Percentiles rank a stretch among this genome's conserved stretches.
Conservation (phyloP, 1,284 basidiomycete genomes). For the Bondarzewia mesenterica region DNA sequence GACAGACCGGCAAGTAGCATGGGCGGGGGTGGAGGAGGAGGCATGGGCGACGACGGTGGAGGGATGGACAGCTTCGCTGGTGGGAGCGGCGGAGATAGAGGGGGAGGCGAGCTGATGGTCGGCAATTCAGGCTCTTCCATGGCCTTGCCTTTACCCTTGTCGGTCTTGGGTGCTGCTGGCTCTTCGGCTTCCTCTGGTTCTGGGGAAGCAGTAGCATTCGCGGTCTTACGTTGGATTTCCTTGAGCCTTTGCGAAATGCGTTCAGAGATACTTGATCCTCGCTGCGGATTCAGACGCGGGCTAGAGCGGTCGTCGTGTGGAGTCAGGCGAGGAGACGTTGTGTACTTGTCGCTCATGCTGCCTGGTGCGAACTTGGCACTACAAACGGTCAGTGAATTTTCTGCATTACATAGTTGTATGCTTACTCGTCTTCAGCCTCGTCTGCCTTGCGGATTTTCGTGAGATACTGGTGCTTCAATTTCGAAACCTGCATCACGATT, state of each 20-base stretch:
- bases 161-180: slow-evolving; percentile 40
- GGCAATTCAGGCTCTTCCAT: slow-evolving; percentile 29
- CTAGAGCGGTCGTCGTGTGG: slow-evolving; percentile 38
- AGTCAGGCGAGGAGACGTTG: slow-evolving; percentile 59
- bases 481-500: slow-evolving; percentile 34
- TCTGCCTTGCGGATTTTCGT: slow-evolving; percentile 74
- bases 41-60: slow-evolving; percentile 24
- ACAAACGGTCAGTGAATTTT: slow-evolving; percentile 4
- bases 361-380: slow-evolving; percentile 80
- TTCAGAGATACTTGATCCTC: slow-evolving; percentile 62
- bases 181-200: slow-evolving; percentile 17
- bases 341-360: slow-evolving; percentile 58
- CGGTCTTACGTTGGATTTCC: slow-evolving; percentile 59
- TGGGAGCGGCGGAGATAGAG: slow-evolving; percentile 49
- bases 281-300: not conserved
- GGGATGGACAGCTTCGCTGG: slow-evolving; percentile 31
- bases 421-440: slow-evolving; percentile 87
- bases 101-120: slow-evolving; percentile 50
- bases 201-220: slow-evolving; percentile 28
- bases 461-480: slow-evolving; percentile 72
- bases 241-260: slow-evolving; percentile 68
- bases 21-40: slow-evolving; percentile 35
- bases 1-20: slow-evolving; percentile 71
- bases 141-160: slow-evolving; percentile 76
- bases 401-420: slow-evolving; percentile 8